phyloP scores from a whole-genome alignment of 441 rosid species.

The Theobroma grandiflorum region DNA sequence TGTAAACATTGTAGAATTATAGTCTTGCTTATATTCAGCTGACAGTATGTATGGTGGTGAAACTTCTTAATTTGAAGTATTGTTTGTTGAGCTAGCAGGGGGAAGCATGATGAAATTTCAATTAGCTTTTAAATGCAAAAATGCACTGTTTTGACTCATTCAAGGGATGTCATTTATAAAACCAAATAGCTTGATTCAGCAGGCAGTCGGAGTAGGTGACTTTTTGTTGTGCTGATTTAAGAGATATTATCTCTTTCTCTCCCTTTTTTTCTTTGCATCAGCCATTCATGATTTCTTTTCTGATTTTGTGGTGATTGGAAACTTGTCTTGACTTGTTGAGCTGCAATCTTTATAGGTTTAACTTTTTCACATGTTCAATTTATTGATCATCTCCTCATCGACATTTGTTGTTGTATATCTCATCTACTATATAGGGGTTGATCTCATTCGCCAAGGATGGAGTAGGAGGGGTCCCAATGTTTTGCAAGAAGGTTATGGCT shows the following conservation, averaged over 20 bases:
- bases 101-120: slow-evolving; percentile 7
- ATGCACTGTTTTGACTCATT: slow-evolving; percentile 2
- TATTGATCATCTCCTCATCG: neutral
- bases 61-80: slow-evolving; percentile 19
- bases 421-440: slow-evolving; percentile 61
- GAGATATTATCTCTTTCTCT: neutral
- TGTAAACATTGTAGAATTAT: neutral
- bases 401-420: slow-evolving; percentile 14
- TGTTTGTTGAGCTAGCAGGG: neutral
- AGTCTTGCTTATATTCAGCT: slow-evolving; percentile 6
- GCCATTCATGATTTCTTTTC: neutral
- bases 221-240: neutral
- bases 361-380: slow-evolving; percentile 5
- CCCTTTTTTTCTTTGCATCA: neutral
- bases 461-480: slow-evolving; percentile 80
- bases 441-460: slow-evolving; percentile 96
- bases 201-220: neutral
- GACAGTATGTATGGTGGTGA: slow-evolving; percentile 1
- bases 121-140: neutral
- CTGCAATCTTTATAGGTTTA: neutral
- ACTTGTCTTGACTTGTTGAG: neutral
- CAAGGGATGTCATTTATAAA: neutral
- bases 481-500: slow-evolving; percentile 94
- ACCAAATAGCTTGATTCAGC: slow-evolving; percentile 4
- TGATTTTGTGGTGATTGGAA: neutral